These are phyloP conservation scores for Yamadazyma laniorum DNA, from an alignment of 805 yeast genomes.

Conservation along the genomic window DNA sequence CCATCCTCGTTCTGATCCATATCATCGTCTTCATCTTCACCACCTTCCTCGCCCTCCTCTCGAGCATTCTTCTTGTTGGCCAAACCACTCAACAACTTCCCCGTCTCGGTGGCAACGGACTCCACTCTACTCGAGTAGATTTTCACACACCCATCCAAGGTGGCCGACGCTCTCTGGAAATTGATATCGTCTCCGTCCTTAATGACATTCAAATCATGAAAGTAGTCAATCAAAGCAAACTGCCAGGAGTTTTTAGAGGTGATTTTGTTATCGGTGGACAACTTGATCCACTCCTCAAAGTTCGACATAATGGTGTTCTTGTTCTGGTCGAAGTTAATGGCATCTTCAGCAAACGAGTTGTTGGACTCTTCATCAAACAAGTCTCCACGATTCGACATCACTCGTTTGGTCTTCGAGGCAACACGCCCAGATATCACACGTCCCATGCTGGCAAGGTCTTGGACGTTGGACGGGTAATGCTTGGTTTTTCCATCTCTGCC, in stretches of 20 bases:
- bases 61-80: conserved; percentile 37
- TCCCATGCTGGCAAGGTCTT: conserved; percentile 29
- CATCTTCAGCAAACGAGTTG: conserved; percentile 33
- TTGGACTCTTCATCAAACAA: conserved; percentile 20
- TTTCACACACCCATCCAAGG: conserved; percentile 92
- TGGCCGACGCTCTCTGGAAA: conserved; percentile 87
- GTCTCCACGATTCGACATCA: conserved; percentile 18
- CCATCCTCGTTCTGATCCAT: conserved; percentile 19
- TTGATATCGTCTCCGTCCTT: conserved; percentile 56
- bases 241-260: conserved; percentile 50
- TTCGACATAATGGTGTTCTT: conserved; percentile 41
- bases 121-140: conserved; percentile 90
- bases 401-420: conserved; percentile 18
- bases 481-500: conserved; percentile 11
- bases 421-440: conserved; percentile 26
- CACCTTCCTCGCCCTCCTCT: conserved; percentile 25
- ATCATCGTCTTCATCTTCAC: conserved; percentile 17
- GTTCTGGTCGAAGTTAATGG: conserved; percentile 43
- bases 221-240: conserved; percentile 50
- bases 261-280: conserved; percentile 48
- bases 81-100: conserved; percentile 74
- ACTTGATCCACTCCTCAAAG: conserved; percentile 51
- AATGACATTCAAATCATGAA: conserved; percentile 48
- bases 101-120: conserved; percentile 88
- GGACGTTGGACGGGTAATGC: conserved; percentile 16